Evolutionary conservation across 768 basidiomycete genomes (phyloP).

Genomic region (Rhizopogon roseolus): DNA sequence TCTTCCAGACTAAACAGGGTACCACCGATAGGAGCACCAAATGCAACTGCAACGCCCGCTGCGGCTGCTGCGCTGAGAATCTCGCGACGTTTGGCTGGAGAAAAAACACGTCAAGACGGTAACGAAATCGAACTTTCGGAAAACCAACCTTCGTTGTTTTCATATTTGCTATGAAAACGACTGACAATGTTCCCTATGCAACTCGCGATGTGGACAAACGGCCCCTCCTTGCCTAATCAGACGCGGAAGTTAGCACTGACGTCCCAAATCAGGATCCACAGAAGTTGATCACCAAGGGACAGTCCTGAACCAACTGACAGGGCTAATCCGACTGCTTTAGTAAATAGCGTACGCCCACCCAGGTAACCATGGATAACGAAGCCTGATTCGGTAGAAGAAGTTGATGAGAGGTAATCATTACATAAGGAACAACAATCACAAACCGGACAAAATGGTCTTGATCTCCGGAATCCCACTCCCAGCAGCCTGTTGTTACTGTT

Average conservation of each 20-base stretch:
- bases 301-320: constrained; percentile 91
- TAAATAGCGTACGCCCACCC: constrained; percentile 83
- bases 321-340: constrained; percentile 85
- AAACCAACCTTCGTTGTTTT: constrained; percentile 83
- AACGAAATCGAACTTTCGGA: neutral
- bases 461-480: constrained; percentile 97
- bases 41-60: constrained; percentile 95
- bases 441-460: constrained; percentile 88
- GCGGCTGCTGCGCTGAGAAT: constrained; percentile 94
- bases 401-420: neutral
- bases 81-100: constrained; percentile 83
- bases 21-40: constrained; percentile 94
- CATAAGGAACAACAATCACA: constrained; percentile 2
- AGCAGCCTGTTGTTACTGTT: constrained; percentile 56
- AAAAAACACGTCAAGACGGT: neutral
- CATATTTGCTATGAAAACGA: constrained; percentile 82
- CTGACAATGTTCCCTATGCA: constrained; percentile 93
- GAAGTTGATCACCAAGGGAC: constrained; percentile 53
- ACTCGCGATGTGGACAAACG: constrained; percentile 89
- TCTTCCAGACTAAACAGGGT: constrained; percentile 93
- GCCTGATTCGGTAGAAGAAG: constrained; percentile 37
- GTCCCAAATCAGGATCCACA: constrained; percentile 5
- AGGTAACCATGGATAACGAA: constrained; percentile 98
- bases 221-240: constrained; percentile 57
- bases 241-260: neutral